Base-by-base conservation (phyloP, 352 stramenopile species). In the Achlya hypogyna region DNA sequence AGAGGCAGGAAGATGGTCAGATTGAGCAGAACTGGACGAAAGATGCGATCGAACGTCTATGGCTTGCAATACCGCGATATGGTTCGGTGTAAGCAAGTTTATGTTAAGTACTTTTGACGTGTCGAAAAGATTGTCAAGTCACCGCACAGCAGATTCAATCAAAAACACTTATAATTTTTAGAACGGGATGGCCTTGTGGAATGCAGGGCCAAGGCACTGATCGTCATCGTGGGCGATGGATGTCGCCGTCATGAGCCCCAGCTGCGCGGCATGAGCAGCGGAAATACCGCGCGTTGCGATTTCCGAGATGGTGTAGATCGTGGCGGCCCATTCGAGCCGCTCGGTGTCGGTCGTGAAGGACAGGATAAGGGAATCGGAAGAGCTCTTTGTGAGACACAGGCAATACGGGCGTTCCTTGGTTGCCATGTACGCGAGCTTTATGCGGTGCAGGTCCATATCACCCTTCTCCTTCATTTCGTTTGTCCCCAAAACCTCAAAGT, bases 261-360 rank as follows among this genome's bases (percentile, higher is more conserved):
- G 38, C 59, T 67, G 34, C n/a, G 43, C 25, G 4, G 23, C 9
- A 22, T 67, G 60, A 2, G 22, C 16, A 18, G 45, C 1, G n/a
- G 60, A 92, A 56, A 95, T 86, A 25, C 86, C 86, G 65, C 91
- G 81, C 29, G 84, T 91, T 12, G 89, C 84, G 74, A 95, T 89
- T 52, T 86, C 84, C 62, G 91, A 93, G 59, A 75, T 89, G 73
- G 84, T 92, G 72, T 91, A 91, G 53, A 95, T 82, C 38, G 89
- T 78, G 56, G 83, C 91, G 27, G 84, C 84, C 86, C 86, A 95
- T 66, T 95, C 86, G 64, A 93, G 77, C n/a, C 86, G 82, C 67
- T 95, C 83, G n/a, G 82, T 72, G 34, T 91, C 79, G 4, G 74
- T 79, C 29, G 63, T 69, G 8, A 80, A 79, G 66, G 92, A 74